phyloP scores from a whole-genome alignment of 441 rosid genomes.

The Capsella rubella region DNA sequence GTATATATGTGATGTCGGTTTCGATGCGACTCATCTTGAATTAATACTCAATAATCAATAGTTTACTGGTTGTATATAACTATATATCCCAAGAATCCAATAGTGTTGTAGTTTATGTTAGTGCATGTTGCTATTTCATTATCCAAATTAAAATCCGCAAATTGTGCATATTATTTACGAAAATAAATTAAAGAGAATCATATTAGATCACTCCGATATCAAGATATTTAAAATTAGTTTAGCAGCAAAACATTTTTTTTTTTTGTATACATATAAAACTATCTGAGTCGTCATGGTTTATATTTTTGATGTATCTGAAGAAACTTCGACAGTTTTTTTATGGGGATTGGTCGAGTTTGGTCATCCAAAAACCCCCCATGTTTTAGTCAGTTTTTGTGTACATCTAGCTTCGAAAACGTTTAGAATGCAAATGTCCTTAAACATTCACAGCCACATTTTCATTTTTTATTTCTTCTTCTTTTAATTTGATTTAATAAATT shows the following conservation, averaged over 20 bases:
- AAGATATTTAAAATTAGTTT: no score
- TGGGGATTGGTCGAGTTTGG: slow-evolving; percentile 12
- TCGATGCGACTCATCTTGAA: no score
- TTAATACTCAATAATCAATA: not conserved
- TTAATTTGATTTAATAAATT: not conserved
- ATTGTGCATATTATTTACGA: no score
- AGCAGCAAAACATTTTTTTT: no score
- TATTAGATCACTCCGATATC: no score
- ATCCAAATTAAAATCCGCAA: not conserved
- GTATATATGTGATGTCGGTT: slow-evolving; percentile 23
- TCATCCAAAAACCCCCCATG: slow-evolving; percentile 24
- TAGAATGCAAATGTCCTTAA: not conserved
- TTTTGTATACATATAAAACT: not conserved
- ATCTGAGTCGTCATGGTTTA: not conserved
- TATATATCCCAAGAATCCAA: not conserved
- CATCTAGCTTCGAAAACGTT: slow-evolving; percentile 21
- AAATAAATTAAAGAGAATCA: no score
- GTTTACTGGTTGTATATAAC: not conserved
- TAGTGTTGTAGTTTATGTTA: not conserved
- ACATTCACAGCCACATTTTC: not conserved
- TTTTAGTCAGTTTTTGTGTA: slow-evolving; percentile 13
- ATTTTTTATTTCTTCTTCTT: not conserved
- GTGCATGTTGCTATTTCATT: not conserved
- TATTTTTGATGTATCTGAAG: not conserved
- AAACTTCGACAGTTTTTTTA: not conserved